A percentile compares a stretch with the other conserved stretches of the same genome.
phyloP scores from a whole-genome alignment of 192 early-diverging fungal species.

The Nowakowskiella sp. region DNA sequence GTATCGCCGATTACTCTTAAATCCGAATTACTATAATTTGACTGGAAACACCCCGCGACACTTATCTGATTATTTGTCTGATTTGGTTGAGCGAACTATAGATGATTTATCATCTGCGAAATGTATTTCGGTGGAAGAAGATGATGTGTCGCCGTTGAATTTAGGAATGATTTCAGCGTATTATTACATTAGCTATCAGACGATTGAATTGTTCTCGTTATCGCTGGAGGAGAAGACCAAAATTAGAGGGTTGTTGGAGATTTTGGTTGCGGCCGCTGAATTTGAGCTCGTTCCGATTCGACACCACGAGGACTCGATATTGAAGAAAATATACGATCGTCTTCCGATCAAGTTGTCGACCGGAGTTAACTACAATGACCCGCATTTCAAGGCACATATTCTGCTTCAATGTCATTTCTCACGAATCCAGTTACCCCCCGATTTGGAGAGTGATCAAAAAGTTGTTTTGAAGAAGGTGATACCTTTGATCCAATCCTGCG shows the following conservation, averaged over 20 bases:
- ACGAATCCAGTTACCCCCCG: slow-evolving; percentile 78
- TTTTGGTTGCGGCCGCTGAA: slow-evolving; percentile 87
- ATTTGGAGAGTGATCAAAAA: slow-evolving; percentile 88
- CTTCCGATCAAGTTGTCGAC: slow-evolving; percentile 64
- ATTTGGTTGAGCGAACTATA: slow-evolving; percentile 86
- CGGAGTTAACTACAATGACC: slow-evolving; percentile 64
- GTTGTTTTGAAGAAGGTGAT: slow-evolving; percentile 55
- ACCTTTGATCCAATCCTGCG: slow-evolving; percentile 84
- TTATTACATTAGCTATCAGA: slow-evolving; percentile 92
- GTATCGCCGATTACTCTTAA: slow-evolving; percentile 91
- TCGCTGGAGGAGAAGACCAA: slow-evolving; percentile 81
- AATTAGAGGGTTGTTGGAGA: slow-evolving; percentile 84
- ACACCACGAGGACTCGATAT: slow-evolving; percentile 79
- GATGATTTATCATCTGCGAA: slow-evolving; percentile 79
- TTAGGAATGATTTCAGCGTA: slow-evolving; percentile 96
- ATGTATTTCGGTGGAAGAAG: slow-evolving; percentile 58
- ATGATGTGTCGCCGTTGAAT: slow-evolving; percentile 73
- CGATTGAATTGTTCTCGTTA: slow-evolving; percentile 87
- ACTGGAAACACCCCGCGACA: slow-evolving; percentile 81
- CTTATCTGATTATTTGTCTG: slow-evolving; percentile 86
- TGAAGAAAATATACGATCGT: slow-evolving; percentile 73
- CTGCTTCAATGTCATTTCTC: slow-evolving; percentile 94
- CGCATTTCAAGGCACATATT: slow-evolving; percentile 87
- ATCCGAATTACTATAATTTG: slow-evolving; percentile 88
- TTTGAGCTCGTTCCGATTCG: slow-evolving; percentile 88